phyloP scores from a whole-genome alignment of 176 grass and related monocot genomes.

The Eremochloa ophiuroides region DNA sequence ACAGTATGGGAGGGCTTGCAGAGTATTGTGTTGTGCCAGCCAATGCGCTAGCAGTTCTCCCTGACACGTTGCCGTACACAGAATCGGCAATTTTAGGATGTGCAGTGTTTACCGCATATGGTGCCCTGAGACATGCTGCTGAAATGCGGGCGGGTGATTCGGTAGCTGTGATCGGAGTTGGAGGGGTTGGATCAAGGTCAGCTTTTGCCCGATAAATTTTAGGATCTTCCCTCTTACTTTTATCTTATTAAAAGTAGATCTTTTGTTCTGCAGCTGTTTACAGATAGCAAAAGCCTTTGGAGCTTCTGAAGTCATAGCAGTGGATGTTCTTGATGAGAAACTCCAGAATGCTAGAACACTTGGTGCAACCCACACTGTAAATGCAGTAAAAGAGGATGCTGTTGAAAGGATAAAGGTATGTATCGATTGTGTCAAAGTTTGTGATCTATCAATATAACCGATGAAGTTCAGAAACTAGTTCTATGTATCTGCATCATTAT shows the following conservation, averaged over 20 bases:
- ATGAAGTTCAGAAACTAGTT: background rate
- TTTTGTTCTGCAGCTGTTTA: conserved; percentile 63
- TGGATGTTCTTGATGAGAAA: conserved; percentile 93
- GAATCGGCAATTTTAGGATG: conserved; percentile 95
- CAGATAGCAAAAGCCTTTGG: conserved; percentile 98
- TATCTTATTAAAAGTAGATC: background rate
- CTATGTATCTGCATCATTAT: background rate
- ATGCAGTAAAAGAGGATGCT: conserved; percentile 79
- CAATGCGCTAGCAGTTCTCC: conserved; percentile 79
- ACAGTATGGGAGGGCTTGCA: conserved; percentile 95
- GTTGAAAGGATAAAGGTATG: conserved; percentile 90
- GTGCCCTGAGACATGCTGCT: conserved; percentile 91
- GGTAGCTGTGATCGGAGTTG: conserved; percentile 96
- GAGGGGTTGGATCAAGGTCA: conserved; percentile 96
- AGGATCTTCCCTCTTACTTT: background rate
- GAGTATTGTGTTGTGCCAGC: conserved; percentile 96
- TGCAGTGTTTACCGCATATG: conserved; percentile 94
- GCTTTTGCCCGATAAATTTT: conserved; percentile 16
- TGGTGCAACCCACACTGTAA: conserved; percentile 85
- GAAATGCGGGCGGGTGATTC: conserved; percentile 87
- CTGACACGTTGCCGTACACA: conserved; percentile 70
- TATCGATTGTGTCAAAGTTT: background rate
- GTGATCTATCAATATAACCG: background rate
- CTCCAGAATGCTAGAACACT: conserved; percentile 79
- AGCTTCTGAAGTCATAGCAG: conserved; percentile 89